Evolutionary conservation across 2,329 filamentous ascomycete genomes (phyloP), one percentile per base, ranked within the genome.

Genomic region (Basipetospora chlamydospora): DNA sequence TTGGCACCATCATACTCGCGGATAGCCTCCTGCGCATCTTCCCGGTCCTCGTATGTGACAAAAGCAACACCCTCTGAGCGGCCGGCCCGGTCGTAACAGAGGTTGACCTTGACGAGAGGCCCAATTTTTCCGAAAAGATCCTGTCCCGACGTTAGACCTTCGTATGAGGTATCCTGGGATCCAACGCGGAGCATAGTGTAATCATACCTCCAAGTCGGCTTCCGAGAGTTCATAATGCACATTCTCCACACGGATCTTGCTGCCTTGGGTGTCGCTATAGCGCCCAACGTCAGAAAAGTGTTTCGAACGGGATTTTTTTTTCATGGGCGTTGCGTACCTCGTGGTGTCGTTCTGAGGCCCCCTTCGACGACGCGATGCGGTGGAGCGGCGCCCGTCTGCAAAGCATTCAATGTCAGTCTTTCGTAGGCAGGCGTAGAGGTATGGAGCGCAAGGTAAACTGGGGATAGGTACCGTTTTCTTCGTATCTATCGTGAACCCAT

Each of bases 401-500:
- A n/a, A n/a, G n/a, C n/a, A n/a, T n/a, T n/a, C n/a, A n/a, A n/a
- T n/a, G n/a, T n/a, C 50, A 53, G 43, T 54, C 58, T 60, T 42
- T 15, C n/a, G n/a, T n/a, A n/a, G n/a, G n/a, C n/a, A n/a, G n/a
- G n/a, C n/a, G n/a, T n/a, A n/a, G n/a, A n/a, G n/a, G n/a, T n/a
- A n/a, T n/a, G n/a, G n/a, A n/a, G n/a, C n/a, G n/a, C n/a, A n/a
- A n/a, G n/a, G n/a, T n/a, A n/a, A n/a, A n/a, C n/a, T n/a, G n/a
- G 17, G 8, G 39, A 16, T 40, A 34, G 52, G 50, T 62, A 70
- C 77, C 68, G 55, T 78, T 71, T 50, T 84, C 82, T 56, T 90
- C 82, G 55, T 76, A 93, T 54, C 77, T 82, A 61, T 93, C 84
- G 56, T 95, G 87, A 47, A 94, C 84, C 87, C 87, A 95, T 66